Percentiles rank a stretch among this genome's conserved stretches.
Conservation (phyloP, 768 basidiomycete species). For the Boletus vermiculosoides region DNA sequence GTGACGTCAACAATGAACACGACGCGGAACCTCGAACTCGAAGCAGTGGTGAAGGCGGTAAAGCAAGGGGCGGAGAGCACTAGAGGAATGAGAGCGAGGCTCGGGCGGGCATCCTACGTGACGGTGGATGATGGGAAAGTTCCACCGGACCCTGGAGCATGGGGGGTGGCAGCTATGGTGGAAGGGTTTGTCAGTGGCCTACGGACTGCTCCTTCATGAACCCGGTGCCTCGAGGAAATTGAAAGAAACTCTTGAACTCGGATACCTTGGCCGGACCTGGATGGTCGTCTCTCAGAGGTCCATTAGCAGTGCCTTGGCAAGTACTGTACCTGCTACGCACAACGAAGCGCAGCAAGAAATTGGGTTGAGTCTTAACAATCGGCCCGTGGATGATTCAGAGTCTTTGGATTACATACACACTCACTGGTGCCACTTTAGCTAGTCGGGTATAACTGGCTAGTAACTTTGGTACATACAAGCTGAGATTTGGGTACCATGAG, state of each 20-base stretch:
- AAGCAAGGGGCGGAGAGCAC: constrained; percentile 48
- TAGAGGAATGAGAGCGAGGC: constrained; percentile 43
- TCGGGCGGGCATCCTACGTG: constrained; percentile 54
- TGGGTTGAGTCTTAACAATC: no score
- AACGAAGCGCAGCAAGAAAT: no score
- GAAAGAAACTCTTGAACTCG: background rate
- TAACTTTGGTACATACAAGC: no score
- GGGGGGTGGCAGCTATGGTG: constrained; percentile 46
- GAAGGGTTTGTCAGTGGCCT: constrained; percentile 36
- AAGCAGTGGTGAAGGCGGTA: constrained; percentile 33
- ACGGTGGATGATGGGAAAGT: constrained; percentile 27
- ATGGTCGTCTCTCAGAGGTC: no score
- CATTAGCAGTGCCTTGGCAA: no score
- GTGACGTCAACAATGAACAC: background rate
- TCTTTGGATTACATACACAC: no score
- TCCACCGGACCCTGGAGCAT: constrained; percentile 56
- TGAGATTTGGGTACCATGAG: no score
- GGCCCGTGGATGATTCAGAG: no score
- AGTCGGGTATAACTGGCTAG: no score
- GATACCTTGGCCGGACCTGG: no score
- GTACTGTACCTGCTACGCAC: no score
- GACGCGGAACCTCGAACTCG: background rate
- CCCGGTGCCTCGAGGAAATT: background rate
- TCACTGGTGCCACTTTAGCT: no score
- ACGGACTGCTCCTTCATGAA: background rate